Evolutionary conservation across 192 early-diverging fungal genomes (phyloP), one percentile per base, ranked within the genome.

Genomic region (Phycomyces nitens): DNA sequence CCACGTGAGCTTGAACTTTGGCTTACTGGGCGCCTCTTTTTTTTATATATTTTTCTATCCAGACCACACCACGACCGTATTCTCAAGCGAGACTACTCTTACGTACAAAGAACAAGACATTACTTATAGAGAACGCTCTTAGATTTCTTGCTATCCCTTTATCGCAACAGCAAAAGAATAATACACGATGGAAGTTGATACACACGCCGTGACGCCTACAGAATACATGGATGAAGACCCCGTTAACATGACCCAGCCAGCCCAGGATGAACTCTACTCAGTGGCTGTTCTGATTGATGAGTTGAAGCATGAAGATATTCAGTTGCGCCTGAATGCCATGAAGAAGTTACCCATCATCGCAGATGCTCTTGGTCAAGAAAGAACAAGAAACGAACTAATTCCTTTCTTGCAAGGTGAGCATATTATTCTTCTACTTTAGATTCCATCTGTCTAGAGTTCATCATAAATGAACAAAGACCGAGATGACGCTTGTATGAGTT

Each of bases 301-400:
- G 77, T 77, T 96, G 38, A 93, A 94, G 70, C 92, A 94, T 80
- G 94, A 96, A 66, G 94, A 96, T 77, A 84, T 92, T 34, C 78
- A 82, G 40, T 79, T 92, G 58, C 80, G 93, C 53, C 78, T 96
- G 22, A 92, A 90, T 58, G 91, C 94, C 43, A 89, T 96, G 67
- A 79, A 82, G 55, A 83, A 91, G 38, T 79, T 96, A 23, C 77
- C 82, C 24, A 89, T 89, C 52, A 96, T 96, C 58, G 95, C 96
- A 15, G 81, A 91, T 42, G 96, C 97, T 16, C 84, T 99, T 39
- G 97, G 97, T 29, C 88, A 88, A 51, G 93, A 98, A 76, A 87
- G 97, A 54, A 92, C 97, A 40, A 83, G 97, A 29, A 88, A 89
- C 38, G 97, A 99, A 80, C 88, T 99, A 27, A 88, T 99, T 77